Evolutionary conservation across 2,329 filamentous ascomycete species (phyloP).

Genomic region (Trichocomaceae sp.): DNA sequence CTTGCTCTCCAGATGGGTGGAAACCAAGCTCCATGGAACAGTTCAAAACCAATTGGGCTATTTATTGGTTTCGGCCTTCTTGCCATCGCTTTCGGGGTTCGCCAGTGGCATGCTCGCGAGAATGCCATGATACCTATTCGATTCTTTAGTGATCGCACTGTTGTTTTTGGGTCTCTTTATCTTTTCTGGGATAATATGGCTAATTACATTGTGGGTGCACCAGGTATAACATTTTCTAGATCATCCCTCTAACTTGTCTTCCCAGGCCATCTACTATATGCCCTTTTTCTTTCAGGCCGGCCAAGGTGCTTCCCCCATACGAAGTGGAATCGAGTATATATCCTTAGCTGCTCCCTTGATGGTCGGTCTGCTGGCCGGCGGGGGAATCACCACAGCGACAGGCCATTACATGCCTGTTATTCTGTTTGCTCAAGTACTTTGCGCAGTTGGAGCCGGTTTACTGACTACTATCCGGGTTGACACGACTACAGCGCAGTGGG

Average conservation of each 20-base stretch:
- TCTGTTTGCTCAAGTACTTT: neutral
- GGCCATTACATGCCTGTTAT: neutral
- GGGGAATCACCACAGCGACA: neutral
- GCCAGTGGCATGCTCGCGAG: neutral
- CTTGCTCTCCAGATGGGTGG: neutral
- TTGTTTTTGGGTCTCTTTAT: neutral
- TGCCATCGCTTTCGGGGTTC: neutral
- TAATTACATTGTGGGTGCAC: too few species aligned
- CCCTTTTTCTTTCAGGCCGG: too few species aligned
- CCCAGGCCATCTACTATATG: too few species aligned
- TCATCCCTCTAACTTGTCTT: too few species aligned
- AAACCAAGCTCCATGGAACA: neutral
- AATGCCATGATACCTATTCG: neutral
- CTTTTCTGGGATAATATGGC: neutral
- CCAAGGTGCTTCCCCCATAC: too few species aligned
- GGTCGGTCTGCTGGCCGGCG: neutral
- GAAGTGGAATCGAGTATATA: too few species aligned
- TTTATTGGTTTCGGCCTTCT: neutral
- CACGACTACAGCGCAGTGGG: too few species aligned
- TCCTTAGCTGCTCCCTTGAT: too few species aligned
- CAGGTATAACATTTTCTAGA: too few species aligned
- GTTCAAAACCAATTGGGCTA: neutral
- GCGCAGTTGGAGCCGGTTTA: neutral
- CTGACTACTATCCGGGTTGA: neutral
- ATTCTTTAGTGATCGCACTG: neutral